Evolutionary conservation across 2,329 filamentous ascomycete species (phyloP), one percentile per base, ranked within the genome.

Genomic region (Cephalotrichum gorgonifer): DNA sequence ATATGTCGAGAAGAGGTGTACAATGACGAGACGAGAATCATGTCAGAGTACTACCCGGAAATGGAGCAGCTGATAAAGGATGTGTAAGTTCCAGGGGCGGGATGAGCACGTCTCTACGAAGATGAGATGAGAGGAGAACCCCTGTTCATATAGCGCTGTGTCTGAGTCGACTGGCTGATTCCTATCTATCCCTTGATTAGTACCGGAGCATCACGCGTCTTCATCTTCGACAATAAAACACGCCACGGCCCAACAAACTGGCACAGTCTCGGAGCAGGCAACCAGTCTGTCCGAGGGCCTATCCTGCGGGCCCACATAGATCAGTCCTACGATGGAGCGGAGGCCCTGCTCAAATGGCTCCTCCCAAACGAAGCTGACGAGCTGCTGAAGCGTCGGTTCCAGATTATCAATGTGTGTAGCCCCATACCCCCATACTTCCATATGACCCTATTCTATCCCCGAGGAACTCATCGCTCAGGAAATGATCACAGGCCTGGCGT

Each of bases 181-280:
- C 6, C 33, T n/a, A 8, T 17, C 33, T 6, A n/a, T 38, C n/a
- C 6, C 6, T 12, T 30, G 23, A 30, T 30, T n/a, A 78, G 76
- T 2, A 83, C 81, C 23, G 75, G 78, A 3, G 73, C 81, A n/a
- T 52, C 57, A 12, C 70, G 73, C n/a, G 69, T 88, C 8, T 66
- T 84, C 48, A 65, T 88, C 50, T 88, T 88, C 66, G 84, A 88
- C 64, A 81, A 88, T 64, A 88, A 84, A 11, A 80, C 87, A 55
- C 79, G 86, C 31, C 61, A 63, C 42, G 66, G 67, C 0, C 66
- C 65, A 6, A 63, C 66, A 3, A 60, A 70, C 50, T 88, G 84
- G 82, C 78, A 81, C 59, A 85, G 84, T 57, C 62, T 83, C 68
- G 78, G 81, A 68, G 49, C 79, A 72, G 23, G 82, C 76, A 81